Percentiles rank a stretch among this genome's conserved stretches.
These are phyloP conservation scores for Ophiosphaerella korrae DNA, from an alignment of 2,329 filamentous ascomycete genomes.

Conservation along the genomic window DNA sequence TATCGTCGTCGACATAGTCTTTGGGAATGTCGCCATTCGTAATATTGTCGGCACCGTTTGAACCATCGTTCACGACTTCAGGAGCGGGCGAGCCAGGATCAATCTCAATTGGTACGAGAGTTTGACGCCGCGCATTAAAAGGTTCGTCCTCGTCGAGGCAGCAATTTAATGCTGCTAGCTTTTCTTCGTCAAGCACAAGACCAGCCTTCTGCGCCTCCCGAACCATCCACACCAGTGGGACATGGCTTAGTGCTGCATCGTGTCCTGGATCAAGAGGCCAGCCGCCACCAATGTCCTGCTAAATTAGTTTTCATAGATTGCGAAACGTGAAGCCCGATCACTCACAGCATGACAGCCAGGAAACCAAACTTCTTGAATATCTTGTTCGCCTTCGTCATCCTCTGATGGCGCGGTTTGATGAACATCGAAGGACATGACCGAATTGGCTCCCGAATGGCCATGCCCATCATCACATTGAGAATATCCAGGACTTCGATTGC, in stretches of 20 bases:
- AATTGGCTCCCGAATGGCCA: conserved; percentile 27
- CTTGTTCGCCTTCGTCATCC: conserved; percentile 61
- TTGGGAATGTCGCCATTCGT: background rate
- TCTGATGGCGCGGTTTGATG: conserved; percentile 29
- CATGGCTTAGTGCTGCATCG: conserved; percentile 65
- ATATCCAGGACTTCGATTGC: conserved; percentile 38
- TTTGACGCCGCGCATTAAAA: conserved; percentile 1
- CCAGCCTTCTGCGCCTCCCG: conserved; percentile 68
- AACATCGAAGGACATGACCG: conserved; percentile 38
- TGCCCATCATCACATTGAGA: conserved; percentile 20
- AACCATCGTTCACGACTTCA: background rate
- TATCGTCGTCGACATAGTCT: conserved; percentile 19
- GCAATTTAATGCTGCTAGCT: conserved; percentile 70
- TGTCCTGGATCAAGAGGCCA: conserved; percentile 66
- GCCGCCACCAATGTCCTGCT: conserved; percentile 72
- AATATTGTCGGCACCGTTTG: background rate
- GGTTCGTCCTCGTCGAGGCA: conserved; percentile 49
- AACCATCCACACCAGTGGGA: conserved; percentile 74
- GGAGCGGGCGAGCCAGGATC: conserved; percentile 32
- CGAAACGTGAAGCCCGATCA: background rate
- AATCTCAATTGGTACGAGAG: conserved; percentile 40
- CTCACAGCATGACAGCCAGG: conserved; percentile 70
- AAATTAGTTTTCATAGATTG: conserved; percentile 9
- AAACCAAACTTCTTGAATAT: conserved; percentile 83
- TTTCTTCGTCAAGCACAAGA: conserved; percentile 70